phyloP scores from a whole-genome alignment of 345 rosid species.

The Psidium guajava region DNA sequence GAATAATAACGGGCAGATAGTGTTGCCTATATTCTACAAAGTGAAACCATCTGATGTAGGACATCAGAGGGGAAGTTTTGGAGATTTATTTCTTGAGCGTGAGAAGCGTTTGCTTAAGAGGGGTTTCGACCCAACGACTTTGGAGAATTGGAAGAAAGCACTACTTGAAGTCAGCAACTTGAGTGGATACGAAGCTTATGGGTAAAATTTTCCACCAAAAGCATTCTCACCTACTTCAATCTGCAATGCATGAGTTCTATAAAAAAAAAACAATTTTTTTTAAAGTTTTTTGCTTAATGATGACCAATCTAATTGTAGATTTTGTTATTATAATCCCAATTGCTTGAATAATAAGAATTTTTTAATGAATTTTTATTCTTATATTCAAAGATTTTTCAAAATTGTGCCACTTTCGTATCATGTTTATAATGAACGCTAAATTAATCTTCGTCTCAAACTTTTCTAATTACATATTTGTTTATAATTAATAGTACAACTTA shows the following conservation, averaged over 20 bases:
- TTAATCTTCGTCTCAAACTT: background rate
- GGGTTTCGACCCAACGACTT: background rate
- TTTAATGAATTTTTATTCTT: no score
- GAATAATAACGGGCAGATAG: background rate
- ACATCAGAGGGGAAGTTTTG: background rate
- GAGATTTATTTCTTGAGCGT: background rate
- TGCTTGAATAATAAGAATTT: no score
- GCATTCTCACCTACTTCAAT: background rate
- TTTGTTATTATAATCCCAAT: no score
- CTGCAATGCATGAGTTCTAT: no score
- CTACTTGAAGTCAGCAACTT: background rate
- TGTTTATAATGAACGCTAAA: accelerated
- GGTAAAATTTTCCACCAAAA: background rate
- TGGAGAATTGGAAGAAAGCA: background rate
- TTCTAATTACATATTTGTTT: no score
- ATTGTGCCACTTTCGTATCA: background rate
- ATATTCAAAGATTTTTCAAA: background rate
- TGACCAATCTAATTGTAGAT: no score
- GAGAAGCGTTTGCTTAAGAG: background rate
- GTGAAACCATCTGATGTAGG: background rate
- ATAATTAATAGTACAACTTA: background rate
- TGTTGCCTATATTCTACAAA: background rate
- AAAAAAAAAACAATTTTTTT: no score
- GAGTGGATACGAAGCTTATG: background rate
- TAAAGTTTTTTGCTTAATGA: no score